Conservation (phyloP, 108 stramenopile species). For the Skeletonema tropicum region DNA sequence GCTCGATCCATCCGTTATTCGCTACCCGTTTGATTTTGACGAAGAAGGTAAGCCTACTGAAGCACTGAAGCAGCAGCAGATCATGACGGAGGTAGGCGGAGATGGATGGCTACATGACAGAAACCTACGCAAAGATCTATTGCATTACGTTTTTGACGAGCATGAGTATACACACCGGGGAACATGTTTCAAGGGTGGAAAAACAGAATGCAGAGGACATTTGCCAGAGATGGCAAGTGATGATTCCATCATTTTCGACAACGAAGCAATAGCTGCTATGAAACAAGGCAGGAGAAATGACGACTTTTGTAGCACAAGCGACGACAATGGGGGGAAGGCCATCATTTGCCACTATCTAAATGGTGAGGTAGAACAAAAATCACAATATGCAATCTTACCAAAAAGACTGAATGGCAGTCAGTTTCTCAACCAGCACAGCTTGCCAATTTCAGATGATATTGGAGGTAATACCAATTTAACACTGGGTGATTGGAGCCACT, state of each 20-base stretch:
- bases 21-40: conserved; percentile 5
- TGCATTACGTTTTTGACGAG: conserved; percentile 1
- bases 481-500: background rate
- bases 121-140: background rate
- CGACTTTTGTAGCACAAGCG: too few relatives aligned
- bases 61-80: background rate
- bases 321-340: background rate
- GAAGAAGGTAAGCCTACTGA: background rate
- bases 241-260: too few relatives aligned
- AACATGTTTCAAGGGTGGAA: too few relatives aligned
- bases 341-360: background rate
- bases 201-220: too few relatives aligned
- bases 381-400: background rate
- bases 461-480: background rate
- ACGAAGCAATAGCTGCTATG: too few relatives aligned
- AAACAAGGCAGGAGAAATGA: too few relatives aligned
- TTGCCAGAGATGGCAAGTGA: too few relatives aligned
- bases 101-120: background rate
- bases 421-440: background rate
- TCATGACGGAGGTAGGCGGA: background rate
- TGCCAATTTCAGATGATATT: background rate
- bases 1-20: background rate
- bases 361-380: background rate
- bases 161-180: too few relatives aligned
- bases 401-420: background rate